These are phyloP conservation scores for Abortiporus biennis DNA, from an alignment of 1,284 basidiomycete species.

Conservation along the genomic window DNA sequence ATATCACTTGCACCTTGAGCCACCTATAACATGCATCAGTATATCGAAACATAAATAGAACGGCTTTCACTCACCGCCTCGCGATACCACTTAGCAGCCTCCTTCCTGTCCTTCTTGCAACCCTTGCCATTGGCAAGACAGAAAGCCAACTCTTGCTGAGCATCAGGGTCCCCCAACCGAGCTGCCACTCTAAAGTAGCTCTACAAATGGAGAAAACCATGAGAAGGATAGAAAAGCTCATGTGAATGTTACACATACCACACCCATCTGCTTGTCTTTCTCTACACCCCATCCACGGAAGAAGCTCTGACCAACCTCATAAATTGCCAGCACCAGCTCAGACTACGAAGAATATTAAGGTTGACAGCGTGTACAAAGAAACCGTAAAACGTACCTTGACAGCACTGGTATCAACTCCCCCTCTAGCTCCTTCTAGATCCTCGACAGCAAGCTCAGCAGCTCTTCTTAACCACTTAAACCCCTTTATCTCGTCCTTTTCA, in stretches of 20 bases:
- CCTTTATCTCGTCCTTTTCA: slow-evolving; percentile 67
- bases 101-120: slow-evolving; percentile 84
- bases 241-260: slow-evolving; percentile 40
- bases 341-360: slow-evolving; percentile 38
- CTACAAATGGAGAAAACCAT: slow-evolving; percentile 27
- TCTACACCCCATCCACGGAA: slow-evolving; percentile 87
- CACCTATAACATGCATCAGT: slow-evolving; percentile 35
- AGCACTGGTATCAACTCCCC: slow-evolving; percentile 30
- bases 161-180: slow-evolving; percentile 79
- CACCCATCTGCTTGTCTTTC: slow-evolving; percentile 84
- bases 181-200: slow-evolving; percentile 85
- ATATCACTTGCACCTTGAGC: slow-evolving; percentile 75
- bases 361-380: not conserved
- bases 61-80: slow-evolving; percentile 58
- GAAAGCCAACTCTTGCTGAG: slow-evolving; percentile 81
- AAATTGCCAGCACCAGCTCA: slow-evolving; percentile 84
- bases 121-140: slow-evolving; percentile 83
- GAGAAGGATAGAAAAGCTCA: slow-evolving; percentile 3
- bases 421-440: slow-evolving; percentile 62
- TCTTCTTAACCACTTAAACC: slow-evolving; percentile 77
- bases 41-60: slow-evolving; percentile 2
- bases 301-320: slow-evolving; percentile 90
- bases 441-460: slow-evolving; percentile 79
- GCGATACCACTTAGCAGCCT: slow-evolving; percentile 87
- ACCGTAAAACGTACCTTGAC: slow-evolving; percentile 33